Base-by-base conservation (phyloP, 768 basidiomycete species). In the Russula emetica region DNA sequence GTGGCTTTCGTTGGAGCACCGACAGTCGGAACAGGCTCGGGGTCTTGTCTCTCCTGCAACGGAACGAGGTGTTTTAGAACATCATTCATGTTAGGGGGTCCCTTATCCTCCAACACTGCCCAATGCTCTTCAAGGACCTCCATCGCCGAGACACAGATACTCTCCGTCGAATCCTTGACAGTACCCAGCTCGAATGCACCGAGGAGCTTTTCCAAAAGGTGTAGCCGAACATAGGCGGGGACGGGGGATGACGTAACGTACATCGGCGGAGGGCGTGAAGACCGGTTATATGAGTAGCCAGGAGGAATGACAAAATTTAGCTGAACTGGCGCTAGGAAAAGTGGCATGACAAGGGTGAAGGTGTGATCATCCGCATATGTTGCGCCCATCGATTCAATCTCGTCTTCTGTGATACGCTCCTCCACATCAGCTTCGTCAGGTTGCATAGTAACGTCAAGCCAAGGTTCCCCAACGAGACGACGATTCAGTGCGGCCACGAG, bases 201-300 rank as follows among this genome's bases (percentile, higher is more conserved):
- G n/a, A 94, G 77, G 22, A 94, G 76, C 28, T 77, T 76, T 5
- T 85, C 81, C 38, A 92, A 79, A n/a, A 97, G 80, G 70, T 95
- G 86, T 5, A 96, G 81, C 24, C 92, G 85, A 60, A 95, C 77
- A 73, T 96, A 96, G 1, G 92, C 82, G 0, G 94, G 83, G 5
- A 88, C 78, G 1, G 83, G 80, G 0, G 76, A 70, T 1, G 91
- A 92, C 1, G 86, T 81, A 58, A 96, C 72, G 72, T 87, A 96
- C 75, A 94, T 83, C 0, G 91, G 84, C 0, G 86, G 82, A 61
- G 84, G 82, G 24, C 71, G 77, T 70, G 67, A 80, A 63, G 69
- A 80, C 70, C 74, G 82, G 72, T 78, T 78, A 68, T 79, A 78
- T 0, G 73, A 73, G 26, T 81, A 79, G 24, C 76, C 71, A 5